These are phyloP conservation scores for Setomelanomma holmii DNA, from an alignment of 2,329 filamentous ascomycete species.

Conservation along the genomic window DNA sequence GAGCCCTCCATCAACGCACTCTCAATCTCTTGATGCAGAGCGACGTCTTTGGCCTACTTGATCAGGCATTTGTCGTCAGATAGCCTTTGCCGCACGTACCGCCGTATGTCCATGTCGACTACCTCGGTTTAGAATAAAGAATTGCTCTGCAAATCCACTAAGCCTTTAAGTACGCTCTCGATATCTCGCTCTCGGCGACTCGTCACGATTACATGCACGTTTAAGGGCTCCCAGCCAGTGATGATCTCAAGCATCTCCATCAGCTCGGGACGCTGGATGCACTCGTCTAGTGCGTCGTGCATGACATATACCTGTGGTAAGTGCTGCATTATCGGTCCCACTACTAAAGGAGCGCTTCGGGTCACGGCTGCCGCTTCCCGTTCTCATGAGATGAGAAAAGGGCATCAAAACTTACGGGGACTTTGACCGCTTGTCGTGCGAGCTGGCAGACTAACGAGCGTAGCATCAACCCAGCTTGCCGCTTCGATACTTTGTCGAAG, in stretches of 20 bases:
- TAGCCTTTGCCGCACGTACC: conserved; percentile 41
- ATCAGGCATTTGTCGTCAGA: conserved; percentile 31
- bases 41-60: conserved; percentile 30
- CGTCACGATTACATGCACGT: conserved; percentile 28
- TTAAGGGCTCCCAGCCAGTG: conserved; percentile 20
- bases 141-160: conserved; percentile 12
- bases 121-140: conserved; percentile 22
- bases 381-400: conserved; percentile 30
- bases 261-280: conserved; percentile 24
- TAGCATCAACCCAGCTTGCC: conserved; percentile 41
- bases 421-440: conserved; percentile 18
- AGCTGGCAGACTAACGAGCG: conserved; percentile 49
- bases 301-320: conserved; percentile 18
- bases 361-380: conserved; percentile 30
- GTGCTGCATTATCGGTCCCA: conserved; percentile 30
- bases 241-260: conserved; percentile 24
- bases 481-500: conserved; percentile 47
- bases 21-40: conserved; percentile 32
- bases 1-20: conserved; percentile 35
- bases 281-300: conserved; percentile 39
- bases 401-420: conserved; percentile 23
- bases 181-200: conserved; percentile 35
- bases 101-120: conserved; percentile 33
- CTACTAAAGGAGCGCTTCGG: conserved; percentile 24
- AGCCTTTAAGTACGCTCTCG: conserved; percentile 17